phyloP scores from a whole-genome alignment of 2,329 filamentous ascomycete genomes.

The Colletotrichum neosansevieriae region DNA sequence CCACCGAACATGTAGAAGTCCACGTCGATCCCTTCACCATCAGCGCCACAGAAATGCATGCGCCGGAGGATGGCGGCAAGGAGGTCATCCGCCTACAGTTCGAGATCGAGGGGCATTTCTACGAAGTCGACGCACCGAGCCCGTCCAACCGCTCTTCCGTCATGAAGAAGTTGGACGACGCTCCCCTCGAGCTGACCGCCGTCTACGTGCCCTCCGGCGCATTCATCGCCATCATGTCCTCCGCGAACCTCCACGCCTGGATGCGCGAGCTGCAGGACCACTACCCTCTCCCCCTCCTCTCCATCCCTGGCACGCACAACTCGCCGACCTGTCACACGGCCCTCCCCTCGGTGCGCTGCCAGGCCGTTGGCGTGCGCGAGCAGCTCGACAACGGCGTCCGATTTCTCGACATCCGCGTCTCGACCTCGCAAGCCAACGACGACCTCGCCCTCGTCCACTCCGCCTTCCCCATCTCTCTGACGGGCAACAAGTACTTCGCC shows the following conservation, averaged over 20 bases:
- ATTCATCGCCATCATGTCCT: slow-evolving; percentile 76
- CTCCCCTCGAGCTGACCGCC: slow-evolving; percentile 71
- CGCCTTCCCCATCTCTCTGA: slow-evolving; percentile 88
- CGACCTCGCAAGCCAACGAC: slow-evolving; percentile 65
- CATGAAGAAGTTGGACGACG: slow-evolving; percentile 67
- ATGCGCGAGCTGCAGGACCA: slow-evolving; percentile 82
- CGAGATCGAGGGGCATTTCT: slow-evolving; percentile 70
- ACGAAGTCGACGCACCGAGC: slow-evolving; percentile 80
- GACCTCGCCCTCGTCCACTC: slow-evolving; percentile 87
- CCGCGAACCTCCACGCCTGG: slow-evolving; percentile 78
- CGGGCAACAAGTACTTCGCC: slow-evolving; percentile 82
- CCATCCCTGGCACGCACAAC: slow-evolving; percentile 96
- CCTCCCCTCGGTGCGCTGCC: slow-evolving; percentile 92
- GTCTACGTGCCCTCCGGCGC: slow-evolving; percentile 71
- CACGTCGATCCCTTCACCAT: slow-evolving; percentile 76
- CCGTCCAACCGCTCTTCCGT: slow-evolving; percentile 69
- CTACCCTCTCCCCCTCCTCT: slow-evolving; percentile 81
- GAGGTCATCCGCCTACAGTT: slow-evolving; percentile 83
- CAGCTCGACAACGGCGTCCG: slow-evolving; percentile 93
- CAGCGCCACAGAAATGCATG: slow-evolving; percentile 70
- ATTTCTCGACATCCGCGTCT: slow-evolving; percentile 91
- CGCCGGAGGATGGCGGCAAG: slow-evolving; percentile 66
- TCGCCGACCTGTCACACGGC: slow-evolving; percentile 87
- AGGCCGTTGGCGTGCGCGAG: slow-evolving; percentile 79
- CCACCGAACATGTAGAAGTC: slow-evolving; percentile 72